Evolutionary conservation across 495 filamentous ascomycete species (phyloP).

Genomic region (Daldinia loculata): DNA sequence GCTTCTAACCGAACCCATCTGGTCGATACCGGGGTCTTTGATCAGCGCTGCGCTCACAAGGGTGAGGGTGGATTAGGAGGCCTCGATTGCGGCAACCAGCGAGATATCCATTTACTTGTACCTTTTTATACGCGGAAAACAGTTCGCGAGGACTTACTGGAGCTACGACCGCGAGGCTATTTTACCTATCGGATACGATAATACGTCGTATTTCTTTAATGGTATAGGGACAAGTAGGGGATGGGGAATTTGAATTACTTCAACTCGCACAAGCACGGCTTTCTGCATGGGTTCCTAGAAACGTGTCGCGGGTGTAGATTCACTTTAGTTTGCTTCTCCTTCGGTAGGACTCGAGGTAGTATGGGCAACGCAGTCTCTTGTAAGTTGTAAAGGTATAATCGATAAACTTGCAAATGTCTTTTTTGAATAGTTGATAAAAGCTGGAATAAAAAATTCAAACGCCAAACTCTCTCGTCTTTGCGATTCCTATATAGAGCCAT

Average conservation of each 20-base stretch:
- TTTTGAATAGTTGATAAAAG: not conserved
- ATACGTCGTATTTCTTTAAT: not conserved
- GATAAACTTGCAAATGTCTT: constrained; percentile 12
- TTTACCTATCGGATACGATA: not conserved
- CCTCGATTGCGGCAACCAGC: not conserved
- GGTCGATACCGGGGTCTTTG: no score
- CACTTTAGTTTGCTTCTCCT: not conserved
- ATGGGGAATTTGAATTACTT: no score
- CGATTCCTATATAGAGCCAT: constrained; percentile 6
- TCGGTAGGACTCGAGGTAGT: not conserved
- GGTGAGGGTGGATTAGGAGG: not conserved
- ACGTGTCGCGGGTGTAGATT: no score
- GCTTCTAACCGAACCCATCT: no score
- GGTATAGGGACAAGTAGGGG: no score
- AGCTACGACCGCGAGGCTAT: not conserved
- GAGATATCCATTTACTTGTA: not conserved
- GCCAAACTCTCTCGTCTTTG: constrained; percentile 6
- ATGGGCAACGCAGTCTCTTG: not conserved
- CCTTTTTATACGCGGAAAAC: not conserved
- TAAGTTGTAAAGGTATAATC: not conserved
- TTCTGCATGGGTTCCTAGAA: not conserved
- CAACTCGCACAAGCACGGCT: no score
- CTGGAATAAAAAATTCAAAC: constrained; percentile 15
- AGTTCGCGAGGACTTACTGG: not conserved
- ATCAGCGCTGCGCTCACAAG: no score